Percentiles rank a stretch among this genome's conserved stretches.
Conservation (phyloP, 768 basidiomycete species). For the Calocera cornea region DNA sequence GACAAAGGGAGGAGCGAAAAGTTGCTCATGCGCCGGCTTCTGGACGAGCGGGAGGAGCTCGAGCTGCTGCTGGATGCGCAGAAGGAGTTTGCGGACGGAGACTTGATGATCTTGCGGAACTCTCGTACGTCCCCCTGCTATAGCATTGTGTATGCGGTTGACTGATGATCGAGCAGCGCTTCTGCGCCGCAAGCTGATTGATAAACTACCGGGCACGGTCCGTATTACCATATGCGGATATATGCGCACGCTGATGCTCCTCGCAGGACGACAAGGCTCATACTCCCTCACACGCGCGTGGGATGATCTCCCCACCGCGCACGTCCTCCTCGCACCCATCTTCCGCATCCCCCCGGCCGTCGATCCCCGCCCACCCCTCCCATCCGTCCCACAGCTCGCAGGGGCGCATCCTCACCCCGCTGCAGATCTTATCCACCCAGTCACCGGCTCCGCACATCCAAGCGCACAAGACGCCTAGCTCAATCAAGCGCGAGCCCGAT, state of each 20-base stretch:
- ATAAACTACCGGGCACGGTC: not conserved
- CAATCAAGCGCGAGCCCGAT: not conserved
- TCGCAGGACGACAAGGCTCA: not conserved
- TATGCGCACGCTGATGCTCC: not conserved
- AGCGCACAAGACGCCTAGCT: not conserved
- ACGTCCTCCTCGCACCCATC: not conserved
- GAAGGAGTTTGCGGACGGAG: not conserved
- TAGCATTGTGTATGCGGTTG: not conserved
- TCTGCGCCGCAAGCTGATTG: not conserved
- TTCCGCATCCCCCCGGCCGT: not conserved
- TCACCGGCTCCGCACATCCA: not conserved
- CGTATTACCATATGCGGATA: not conserved
- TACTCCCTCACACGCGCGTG: not conserved
- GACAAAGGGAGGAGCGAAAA: not conserved
- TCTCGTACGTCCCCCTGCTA: not conserved
- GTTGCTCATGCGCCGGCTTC: not conserved
- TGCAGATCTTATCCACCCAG: not conserved
- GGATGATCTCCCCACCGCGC: not conserved
- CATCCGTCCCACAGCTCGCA: not conserved
- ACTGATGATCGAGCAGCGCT: not conserved
- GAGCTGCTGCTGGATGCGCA: not conserved
- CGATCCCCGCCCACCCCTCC: not conserved
- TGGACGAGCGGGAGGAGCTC: slow-evolving; percentile 1
- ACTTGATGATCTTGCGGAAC: not conserved
- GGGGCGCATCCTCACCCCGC: not conserved